phyloP scores from a whole-genome alignment of 2,329 filamentous ascomycete genomes.

The Alternaria dauci region DNA sequence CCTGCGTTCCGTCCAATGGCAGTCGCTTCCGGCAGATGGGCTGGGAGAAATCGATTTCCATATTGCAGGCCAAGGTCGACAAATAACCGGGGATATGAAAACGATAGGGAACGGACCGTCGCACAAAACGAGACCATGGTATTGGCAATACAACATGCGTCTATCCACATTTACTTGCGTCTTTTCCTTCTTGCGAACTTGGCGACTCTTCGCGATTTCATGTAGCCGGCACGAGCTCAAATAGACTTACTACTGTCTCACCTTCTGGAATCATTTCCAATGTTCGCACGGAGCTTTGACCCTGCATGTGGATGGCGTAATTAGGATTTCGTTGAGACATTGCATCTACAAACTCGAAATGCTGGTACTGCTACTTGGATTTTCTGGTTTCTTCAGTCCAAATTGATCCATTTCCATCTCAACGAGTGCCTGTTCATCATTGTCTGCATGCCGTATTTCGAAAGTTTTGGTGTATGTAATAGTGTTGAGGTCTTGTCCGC shows the following conservation, averaged over 20 bases:
- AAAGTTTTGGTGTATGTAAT: slow-evolving; percentile 30
- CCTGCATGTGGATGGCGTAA: not conserved
- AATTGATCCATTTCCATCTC: slow-evolving; percentile 13
- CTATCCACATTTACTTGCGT: not conserved
- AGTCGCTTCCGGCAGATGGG: slow-evolving; percentile 4
- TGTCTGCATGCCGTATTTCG: slow-evolving; percentile 21
- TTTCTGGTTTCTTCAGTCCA: slow-evolving; percentile 7
- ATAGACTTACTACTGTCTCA: not conserved
- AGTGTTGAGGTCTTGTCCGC: slow-evolving; percentile 1
- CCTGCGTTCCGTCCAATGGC: slow-evolving; percentile 7
- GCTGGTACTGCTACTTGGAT: slow-evolving; percentile 16
- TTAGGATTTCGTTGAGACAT: not conserved
- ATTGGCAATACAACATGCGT: slow-evolving; percentile 4
- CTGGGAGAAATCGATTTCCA: slow-evolving; percentile 4
- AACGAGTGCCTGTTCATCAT: slow-evolving; percentile 22
- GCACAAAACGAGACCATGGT: not conserved
- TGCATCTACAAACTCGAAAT: slow-evolving; percentile 19
- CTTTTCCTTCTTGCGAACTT: not conserved
- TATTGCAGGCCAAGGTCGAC: slow-evolving; percentile 8
- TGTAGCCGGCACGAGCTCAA: not conserved
- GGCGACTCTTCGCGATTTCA: not conserved
- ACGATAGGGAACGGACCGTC: not conserved
- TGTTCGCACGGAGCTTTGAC: not conserved
- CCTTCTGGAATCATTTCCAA: not conserved
- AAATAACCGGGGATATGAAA: slow-evolving; percentile 14